Evolutionary conservation across 106 monocot genomes (phyloP).

Genomic region (Cymbidium sinense): DNA sequence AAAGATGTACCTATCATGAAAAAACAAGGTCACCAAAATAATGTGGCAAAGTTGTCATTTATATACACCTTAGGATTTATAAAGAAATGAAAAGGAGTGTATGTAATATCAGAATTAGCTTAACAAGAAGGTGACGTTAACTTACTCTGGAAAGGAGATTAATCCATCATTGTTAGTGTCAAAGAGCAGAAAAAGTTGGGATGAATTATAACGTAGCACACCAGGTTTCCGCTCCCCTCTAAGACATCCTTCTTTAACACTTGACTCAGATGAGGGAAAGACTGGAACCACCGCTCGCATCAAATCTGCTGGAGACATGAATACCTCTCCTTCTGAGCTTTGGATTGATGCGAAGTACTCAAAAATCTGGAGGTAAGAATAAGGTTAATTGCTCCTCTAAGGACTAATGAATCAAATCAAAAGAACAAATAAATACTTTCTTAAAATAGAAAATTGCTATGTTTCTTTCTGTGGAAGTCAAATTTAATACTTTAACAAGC

Average conservation of each 20-base stretch:
- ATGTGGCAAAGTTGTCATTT: background rate
- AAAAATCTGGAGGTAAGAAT: conserved; percentile 52
- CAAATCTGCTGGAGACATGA: conserved; percentile 82
- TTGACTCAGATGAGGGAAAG: conserved; percentile 90
- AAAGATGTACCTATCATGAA: conserved; percentile 77
- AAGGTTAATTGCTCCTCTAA: background rate
- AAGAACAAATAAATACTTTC: background rate
- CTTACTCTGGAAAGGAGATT: conserved; percentile 93
- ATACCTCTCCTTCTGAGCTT: conserved; percentile 58
- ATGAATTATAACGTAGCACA: conserved; percentile 68
- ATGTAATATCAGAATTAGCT: background rate
- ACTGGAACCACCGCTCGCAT: conserved; percentile 97
- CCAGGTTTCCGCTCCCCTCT: conserved; percentile 76
- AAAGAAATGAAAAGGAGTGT: background rate
- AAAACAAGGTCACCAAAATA: background rate
- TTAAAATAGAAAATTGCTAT: background rate
- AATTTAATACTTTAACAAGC: background rate
- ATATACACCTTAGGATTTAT: background rate
- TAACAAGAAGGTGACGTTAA: background rate
- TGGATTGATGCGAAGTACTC: conserved; percentile 86
- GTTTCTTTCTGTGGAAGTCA: background rate
- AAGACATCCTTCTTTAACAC: conserved; percentile 69
- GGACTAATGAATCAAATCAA: background rate
- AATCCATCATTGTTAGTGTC: conserved; percentile 92
- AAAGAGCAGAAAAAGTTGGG: conserved; percentile 86